Percentiles rank a stretch among this genome's conserved stretches.
Evolutionary conservation across 1,284 basidiomycete genomes (phyloP).

Genomic region (Lentinula novae-zelandiae): DNA sequence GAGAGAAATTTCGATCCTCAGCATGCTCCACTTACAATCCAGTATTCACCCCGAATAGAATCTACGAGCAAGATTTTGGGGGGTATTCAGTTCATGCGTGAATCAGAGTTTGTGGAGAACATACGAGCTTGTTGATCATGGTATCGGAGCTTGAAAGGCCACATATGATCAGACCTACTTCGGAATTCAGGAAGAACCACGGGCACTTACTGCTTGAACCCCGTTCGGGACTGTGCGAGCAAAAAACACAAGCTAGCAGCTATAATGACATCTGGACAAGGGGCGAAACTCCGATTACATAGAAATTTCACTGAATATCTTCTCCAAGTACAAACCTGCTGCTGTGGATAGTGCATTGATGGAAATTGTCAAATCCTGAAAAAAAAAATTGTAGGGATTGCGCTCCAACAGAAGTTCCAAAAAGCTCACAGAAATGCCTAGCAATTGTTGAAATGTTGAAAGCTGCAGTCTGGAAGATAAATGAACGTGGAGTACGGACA

Average conservation of each 20-base stretch:
- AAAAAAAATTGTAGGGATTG: not conserved
- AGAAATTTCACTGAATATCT: not conserved
- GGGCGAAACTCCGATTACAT: not conserved
- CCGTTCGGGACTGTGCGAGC: conserved; percentile 29
- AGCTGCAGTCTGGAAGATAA: conserved; percentile 7
- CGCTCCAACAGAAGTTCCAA: not conserved
- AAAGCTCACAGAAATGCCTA: conserved; percentile 12
- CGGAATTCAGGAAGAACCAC: not conserved
- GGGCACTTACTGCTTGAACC: conserved; percentile 28
- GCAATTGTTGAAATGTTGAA: conserved; percentile 11
- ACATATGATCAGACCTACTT: not conserved
- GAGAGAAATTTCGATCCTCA: not conserved
- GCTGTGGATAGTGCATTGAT: conserved; percentile 16
- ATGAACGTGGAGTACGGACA: not conserved
- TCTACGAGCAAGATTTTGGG: conserved; percentile 24
- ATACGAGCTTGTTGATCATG: conserved; percentile 43
- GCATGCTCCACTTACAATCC: conserved; percentile 27
- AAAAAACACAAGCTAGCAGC: conserved; percentile 30
- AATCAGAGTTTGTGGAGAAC: not conserved
- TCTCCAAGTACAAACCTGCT: not conserved
- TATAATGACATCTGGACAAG: conserved; percentile 28
- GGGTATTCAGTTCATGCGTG: not conserved
- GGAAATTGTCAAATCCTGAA: conserved; percentile 13
- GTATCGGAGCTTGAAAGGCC: conserved; percentile 29
- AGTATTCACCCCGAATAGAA: conserved; percentile 46